Conservation (phyloP, 768 basidiomycete species). For the Gymnopilus junonius region DNA sequence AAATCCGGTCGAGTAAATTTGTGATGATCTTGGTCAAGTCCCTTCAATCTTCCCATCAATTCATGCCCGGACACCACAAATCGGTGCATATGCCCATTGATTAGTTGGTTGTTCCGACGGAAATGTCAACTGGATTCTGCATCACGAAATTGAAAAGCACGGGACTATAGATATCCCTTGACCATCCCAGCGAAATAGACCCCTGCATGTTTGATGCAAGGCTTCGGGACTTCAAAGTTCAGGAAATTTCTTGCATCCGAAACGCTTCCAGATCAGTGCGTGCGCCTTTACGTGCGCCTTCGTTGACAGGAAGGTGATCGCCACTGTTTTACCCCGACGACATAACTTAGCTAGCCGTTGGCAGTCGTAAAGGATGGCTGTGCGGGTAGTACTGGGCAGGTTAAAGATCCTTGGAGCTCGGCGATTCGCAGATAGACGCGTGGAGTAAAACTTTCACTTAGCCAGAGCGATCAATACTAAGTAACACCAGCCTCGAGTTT, state of each 20-base stretch:
- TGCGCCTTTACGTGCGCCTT: neutral
- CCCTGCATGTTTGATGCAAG: slow-evolving; percentile 23
- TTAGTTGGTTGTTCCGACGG: slow-evolving; percentile 19
- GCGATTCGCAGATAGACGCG: slow-evolving; percentile 8
- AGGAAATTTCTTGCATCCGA: slow-evolving; percentile 7
- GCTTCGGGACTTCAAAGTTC: slow-evolving; percentile 12
- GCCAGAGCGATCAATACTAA: neutral
- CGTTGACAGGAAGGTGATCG: neutral
- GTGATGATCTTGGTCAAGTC: slow-evolving; percentile 26
- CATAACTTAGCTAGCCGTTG: neutral
- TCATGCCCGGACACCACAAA: slow-evolving; percentile 24
- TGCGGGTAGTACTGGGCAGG: neutral
- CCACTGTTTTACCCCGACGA: neutral
- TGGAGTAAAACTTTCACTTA: slow-evolving; percentile 12
- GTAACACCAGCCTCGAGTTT: slow-evolving; percentile 9
- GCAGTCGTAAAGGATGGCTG: neutral
- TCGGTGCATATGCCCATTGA: slow-evolving; percentile 28
- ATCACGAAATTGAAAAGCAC: slow-evolving; percentile 21
- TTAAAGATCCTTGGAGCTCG: slow-evolving; percentile 21
- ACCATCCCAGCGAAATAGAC: slow-evolving; percentile 21
- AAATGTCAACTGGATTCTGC: slow-evolving; percentile 21
- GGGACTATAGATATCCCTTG: slow-evolving; percentile 23
- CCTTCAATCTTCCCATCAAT: slow-evolving; percentile 28
- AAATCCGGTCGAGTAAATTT: slow-evolving; percentile 27
- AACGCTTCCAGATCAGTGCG: slow-evolving; percentile 4